Conservation (phyloP, 495 filamentous ascomycete genomes). For the Podospora comata region DNA sequence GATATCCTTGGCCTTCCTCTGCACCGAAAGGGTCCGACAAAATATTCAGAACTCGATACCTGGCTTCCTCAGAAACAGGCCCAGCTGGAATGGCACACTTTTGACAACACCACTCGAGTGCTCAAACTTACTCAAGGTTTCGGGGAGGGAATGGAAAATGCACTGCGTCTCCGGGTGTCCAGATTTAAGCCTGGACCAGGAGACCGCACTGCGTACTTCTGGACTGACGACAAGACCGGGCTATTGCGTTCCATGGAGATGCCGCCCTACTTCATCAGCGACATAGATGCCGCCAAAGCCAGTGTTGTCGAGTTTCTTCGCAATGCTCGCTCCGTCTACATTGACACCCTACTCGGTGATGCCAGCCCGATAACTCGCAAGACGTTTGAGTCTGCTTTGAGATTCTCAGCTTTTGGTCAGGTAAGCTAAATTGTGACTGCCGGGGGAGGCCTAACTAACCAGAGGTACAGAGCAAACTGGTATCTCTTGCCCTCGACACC, state of each 20-base stretch:
- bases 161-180: background rate
- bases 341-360: background rate
- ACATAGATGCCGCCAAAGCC: background rate
- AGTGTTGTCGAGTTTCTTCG: background rate
- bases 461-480: background rate
- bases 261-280: background rate
- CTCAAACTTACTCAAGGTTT: background rate
- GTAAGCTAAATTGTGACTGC: background rate
- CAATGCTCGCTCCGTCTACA: background rate
- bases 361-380: background rate
- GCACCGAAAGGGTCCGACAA: too few relatives aligned
- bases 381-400: background rate
- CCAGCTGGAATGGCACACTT: background rate
- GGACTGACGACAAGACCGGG: background rate
- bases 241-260: background rate
- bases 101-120: background rate
- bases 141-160: background rate
- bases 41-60: too few relatives aligned
- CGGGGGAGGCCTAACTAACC: background rate
- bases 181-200: background rate
- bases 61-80: background rate
- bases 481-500: background rate
- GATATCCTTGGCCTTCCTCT: too few relatives aligned
- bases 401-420: background rate
- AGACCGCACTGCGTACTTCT: background rate